These are phyloP conservation scores for Mycena leptocephala DNA, from an alignment of 768 basidiomycete genomes.

Conservation along the genomic window DNA sequence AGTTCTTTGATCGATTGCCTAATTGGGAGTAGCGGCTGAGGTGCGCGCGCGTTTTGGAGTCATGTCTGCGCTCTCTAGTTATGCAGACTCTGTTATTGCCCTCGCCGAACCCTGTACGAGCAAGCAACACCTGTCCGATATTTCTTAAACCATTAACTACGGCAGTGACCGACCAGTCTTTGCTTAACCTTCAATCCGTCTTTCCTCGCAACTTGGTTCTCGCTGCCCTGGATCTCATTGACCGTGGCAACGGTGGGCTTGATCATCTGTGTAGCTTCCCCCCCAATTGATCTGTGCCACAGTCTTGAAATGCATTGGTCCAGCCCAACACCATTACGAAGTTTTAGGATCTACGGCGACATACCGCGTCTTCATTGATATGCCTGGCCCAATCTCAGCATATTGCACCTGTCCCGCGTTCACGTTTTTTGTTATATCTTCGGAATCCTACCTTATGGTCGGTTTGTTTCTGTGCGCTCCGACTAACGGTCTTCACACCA, in stretches of 20 bases:
- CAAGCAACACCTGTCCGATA: not conserved
- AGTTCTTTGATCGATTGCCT: not conserved
- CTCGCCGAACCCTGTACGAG: conserved; percentile 21
- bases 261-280: not conserved
- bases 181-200: conserved; percentile 71
- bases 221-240: conserved; percentile 85
- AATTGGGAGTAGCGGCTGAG: not conserved
- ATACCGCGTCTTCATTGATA: conserved; percentile 71
- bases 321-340: conserved; percentile 78
- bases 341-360: conserved; percentile 78
- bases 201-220: conserved; percentile 77
- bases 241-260: conserved; percentile 74
- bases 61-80: conserved; percentile 28
- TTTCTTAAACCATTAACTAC: not conserved
- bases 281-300: not conserved
- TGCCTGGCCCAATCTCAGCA: conserved; percentile 57
- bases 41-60: not conserved
- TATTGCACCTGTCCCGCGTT: conserved; percentile 89
- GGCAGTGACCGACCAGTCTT: conserved; percentile 65
- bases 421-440: conserved; percentile 72
- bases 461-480: conserved; percentile 35
- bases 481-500: conserved; percentile 1
- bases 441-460: conserved; percentile 79
- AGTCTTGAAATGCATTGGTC: conserved; percentile 76
- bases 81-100: conserved; percentile 22